Evolutionary conservation across 305 asterid species (phyloP).

Genomic region (Plantago lanceolata): DNA sequence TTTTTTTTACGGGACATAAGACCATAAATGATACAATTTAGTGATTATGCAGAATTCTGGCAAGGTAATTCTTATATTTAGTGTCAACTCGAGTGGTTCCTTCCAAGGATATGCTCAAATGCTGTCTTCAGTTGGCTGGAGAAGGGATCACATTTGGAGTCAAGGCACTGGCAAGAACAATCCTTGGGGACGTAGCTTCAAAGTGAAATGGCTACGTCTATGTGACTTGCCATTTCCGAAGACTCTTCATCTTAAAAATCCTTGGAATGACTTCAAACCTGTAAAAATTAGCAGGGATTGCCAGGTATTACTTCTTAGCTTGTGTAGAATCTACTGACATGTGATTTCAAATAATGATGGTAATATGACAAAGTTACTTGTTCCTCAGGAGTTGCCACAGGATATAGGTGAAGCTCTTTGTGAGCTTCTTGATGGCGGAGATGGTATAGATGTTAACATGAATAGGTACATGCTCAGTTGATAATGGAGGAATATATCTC

Average conservation of each 20-base stretch:
- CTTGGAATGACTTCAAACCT: slow-evolving; percentile 82
- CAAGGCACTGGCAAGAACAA: slow-evolving; percentile 64
- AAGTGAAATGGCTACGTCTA: slow-evolving; percentile 78
- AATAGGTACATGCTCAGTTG: slow-evolving; percentile 40
- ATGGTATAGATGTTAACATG: slow-evolving; percentile 40
- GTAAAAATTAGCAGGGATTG: slow-evolving; percentile 96
- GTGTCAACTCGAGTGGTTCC: slow-evolving; percentile 92
- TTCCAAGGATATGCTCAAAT: slow-evolving; percentile 98
- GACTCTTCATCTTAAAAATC: slow-evolving; percentile 87
- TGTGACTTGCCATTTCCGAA: slow-evolving; percentile 74
- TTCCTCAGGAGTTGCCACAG: slow-evolving; percentile 74
- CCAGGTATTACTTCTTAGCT: slow-evolving; percentile 51
- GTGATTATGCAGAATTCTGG: slow-evolving; percentile 82
- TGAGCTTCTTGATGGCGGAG: slow-evolving; percentile 74
- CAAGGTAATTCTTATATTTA: slow-evolving; percentile 88
- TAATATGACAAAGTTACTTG: slow-evolving; percentile 27
- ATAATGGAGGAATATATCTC: background rate
- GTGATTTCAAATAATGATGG: slow-evolving; percentile 17
- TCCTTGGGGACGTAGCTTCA: slow-evolving; percentile 88
- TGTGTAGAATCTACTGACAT: slow-evolving; percentile 24
- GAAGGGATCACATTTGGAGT: slow-evolving; percentile 77
- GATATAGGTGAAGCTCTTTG: slow-evolving; percentile 93
- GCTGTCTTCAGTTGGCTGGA: slow-evolving; percentile 82
- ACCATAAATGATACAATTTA: slow-evolving; percentile 33
- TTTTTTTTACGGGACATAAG: slow-evolving; percentile 22